Base-by-base conservation (phyloP, 2,329 filamentous ascomycete species). In the Aureobasidium vineae region DNA sequence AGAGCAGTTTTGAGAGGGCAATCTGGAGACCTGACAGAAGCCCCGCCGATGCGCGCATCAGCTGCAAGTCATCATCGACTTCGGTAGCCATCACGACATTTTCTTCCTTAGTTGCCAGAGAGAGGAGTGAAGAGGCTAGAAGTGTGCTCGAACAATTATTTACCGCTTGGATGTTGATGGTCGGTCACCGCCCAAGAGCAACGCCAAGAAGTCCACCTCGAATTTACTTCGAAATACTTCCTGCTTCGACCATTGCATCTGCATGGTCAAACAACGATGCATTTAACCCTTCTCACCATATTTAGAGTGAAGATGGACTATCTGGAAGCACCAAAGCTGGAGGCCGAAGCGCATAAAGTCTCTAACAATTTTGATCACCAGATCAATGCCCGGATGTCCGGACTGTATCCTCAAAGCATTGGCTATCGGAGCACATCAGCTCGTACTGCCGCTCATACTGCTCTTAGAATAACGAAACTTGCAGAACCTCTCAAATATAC, bases 1-100 rank as follows among this genome's bases (percentile, higher is more conserved):
- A 78, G 7, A 81, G 70, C 11, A 79, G 68, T 66, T 72, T 77
- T 4, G 75, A 75, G 8, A 90, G 73, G 10, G 83, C 78, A 72
- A 13, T n/a, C 49, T 76, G 71, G 2, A 78, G 71, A 50, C 76
- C 73, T 10, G 70, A 65, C 10, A 78, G 67, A 15, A 77, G 68
- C 57, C 64, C 73, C 66, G 67, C 73, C 21, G 81, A 81, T 5
- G 80, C 79, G 56, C 78, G 76, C 68, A 78, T 76, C 19, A 82
- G 72, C 67, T 77, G 78, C 45, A 82, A 69, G 64, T 83, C 81
- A 47, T 80, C 79, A 45, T 82, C 57, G n/a, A 52, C 36, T 63
- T 63, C 45, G 13, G 59, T 23, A 41, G 45, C 40, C 54, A 59
- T 59, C 53, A 5, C 16, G 13, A 11, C 36, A 26, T 19, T 2